Base-by-base conservation (phyloP, 2,329 filamentous ascomycete genomes). In the Aspergillus sp. region DNA sequence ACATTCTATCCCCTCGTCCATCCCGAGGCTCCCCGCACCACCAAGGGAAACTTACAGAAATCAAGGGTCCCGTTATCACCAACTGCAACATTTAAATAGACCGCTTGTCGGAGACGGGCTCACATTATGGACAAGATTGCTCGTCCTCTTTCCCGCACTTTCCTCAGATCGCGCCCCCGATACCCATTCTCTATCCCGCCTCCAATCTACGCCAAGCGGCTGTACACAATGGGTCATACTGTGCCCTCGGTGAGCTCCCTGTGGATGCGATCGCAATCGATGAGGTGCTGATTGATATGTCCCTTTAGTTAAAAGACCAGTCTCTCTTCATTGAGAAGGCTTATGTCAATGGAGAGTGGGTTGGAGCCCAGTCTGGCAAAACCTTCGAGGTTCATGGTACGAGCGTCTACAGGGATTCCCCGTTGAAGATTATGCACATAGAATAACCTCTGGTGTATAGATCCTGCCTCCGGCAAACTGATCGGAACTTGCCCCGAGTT, bases 281-380 rank as follows among this genome's bases (percentile, higher is more conserved):
- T 40, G n/a, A 9, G 5, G n/a, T 17, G 26, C 48, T 63, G 22
- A 61, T 41, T 13, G n/a, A 41, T 41, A 17, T 11, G 11, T 3
- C 30, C 4, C 2, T 0, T 38, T 45, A 5, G 86, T 83, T 93
- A 65, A 89, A 85, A 66, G 89, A 93, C 62, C 82, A 83, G 33
- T 89, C 87, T 20, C 82, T 99, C 54, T 83, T 97, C 65, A 96
- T 95, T 77, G 84, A 87, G 62, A 83, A 92, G 68, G 76, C 85
- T 65, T 96, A 93, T 68, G 86, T 97, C 66, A 93, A 99, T 70
- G 94, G 94, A 65, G 82, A 95, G 81, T 99, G 92, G 89, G 83
- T 95, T 56, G 81, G 82, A 62, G 89, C 93, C 62, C 83, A 85
- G 66, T 95, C 90, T 1, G 90, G 90, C 67, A 86, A 95, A 81